Base-by-base conservation (phyloP, 106 monocot species). In the Dactylorhiza incarnata region DNA sequence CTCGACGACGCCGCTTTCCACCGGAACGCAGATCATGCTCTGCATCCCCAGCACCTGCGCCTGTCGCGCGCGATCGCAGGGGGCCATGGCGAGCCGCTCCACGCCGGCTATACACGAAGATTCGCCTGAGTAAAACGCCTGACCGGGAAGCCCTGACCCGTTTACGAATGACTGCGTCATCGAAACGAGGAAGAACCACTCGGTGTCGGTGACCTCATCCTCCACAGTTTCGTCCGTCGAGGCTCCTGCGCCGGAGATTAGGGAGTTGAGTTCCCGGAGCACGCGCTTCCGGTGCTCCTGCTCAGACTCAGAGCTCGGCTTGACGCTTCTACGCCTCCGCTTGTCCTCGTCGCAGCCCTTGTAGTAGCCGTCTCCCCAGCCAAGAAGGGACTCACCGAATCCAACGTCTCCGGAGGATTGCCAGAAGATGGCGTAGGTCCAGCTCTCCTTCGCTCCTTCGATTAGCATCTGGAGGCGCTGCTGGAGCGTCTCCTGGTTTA, bases 391-490 rank as follows among this genome's bases (percentile, higher is more conserved):
- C 0, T 81, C 75, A 19, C 82, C 89, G 51, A 85, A 49, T 55
- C 77, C 25, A 6, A 66, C 25, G 54, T 94, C 94, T 9, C 87
- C 46, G 53, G 86, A 85, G 45, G 86, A 89, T 65, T 91, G 91
- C 94, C 94, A 94, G 89, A 85, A 91, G 80, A 94, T 94, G 53
- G 89, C 94, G 76, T 91, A 91, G 22, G 94, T 87, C 94, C 94
- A 94, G 67, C 63, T 82, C 49, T 85, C 80, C 45, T 77, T 20
- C 5, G 84, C 73, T 5, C 86, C 88, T 46, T 90, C 94, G 71
- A 94, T 88, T 17, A 94, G 72, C 23, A 84, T 53, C 73, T 88
- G 90, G 16, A 94, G 82, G 4, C 94, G 82, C 20, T 90, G 94
- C 81, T 94, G 94, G 14, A 94, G 86, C 13, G 50, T 80, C 7